Base-by-base conservation (phyloP, 2,329 filamentous ascomycete species). In the Scedosporium minutisporum region DNA sequence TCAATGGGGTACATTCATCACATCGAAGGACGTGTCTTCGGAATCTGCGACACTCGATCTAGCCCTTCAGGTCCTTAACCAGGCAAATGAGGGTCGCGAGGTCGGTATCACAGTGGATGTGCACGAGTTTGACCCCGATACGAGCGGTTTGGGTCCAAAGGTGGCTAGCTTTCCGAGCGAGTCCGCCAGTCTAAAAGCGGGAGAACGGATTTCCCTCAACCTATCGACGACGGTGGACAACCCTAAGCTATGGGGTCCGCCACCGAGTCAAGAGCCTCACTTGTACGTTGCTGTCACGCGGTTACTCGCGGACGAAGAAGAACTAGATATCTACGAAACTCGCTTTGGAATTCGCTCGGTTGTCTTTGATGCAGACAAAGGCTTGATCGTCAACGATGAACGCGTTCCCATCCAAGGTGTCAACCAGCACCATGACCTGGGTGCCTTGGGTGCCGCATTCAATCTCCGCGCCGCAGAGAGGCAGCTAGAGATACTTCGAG, bases 391-490 rank as follows among this genome's bases (percentile, higher is more conserved):
- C 65, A 84, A 83, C 66, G 78, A 76, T 2, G 67, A 80, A 64
- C 67, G 68, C 0, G 68, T 82, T 2, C 70, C 70, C 7, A 69
- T 83, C 14, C 76, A 79, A 53, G 81, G 81, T 10, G 74, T 76
- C 0, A 79, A 78, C 70, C 73, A 82, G 60, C 81, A 83, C 66
- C 79, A 82, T 65, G 80, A 82, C 64, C 73, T 79, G 0, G 81
- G 81, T 2, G 73, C 79, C 0, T 65, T 83, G 0, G 81, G 80
- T 1, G 69, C 78, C 0, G 81, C 81, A 14, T 82, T 81, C 72
- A 80, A 82, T 67, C 46, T 71, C 38, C 74, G 78, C 2, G 81
- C 80, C 0, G 75, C 76, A 0, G 71, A 80, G 67, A 74, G 81
- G 1, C 78, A 83, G 67, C 72, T 83, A 3, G 69, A 80, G 64